phyloP scores from a whole-genome alignment of 2,329 filamentous ascomycete genomes.

The Cordyceps cateniannulata region DNA sequence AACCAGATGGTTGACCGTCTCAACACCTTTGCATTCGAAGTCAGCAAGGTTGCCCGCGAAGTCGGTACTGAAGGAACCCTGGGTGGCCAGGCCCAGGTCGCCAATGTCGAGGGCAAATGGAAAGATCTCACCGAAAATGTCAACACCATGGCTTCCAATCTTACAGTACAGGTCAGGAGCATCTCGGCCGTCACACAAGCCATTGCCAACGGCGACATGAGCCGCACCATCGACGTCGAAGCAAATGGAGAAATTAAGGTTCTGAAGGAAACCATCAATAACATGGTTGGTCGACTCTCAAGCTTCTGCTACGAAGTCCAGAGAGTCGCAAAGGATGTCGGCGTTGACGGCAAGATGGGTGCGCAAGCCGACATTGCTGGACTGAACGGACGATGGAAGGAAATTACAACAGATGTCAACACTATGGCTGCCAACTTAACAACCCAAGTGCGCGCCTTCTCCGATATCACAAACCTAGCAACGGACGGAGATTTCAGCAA shows the following conservation, averaged over 20 bases:
- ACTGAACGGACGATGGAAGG: constrained; percentile 92
- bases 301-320: constrained; percentile 97
- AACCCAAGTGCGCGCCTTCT: constrained; percentile 94
- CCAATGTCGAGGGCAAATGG: constrained; percentile 96
- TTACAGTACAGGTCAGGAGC: constrained; percentile 64
- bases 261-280: constrained; percentile 93
- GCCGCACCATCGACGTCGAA: constrained; percentile 89
- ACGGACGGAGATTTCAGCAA: constrained; percentile 97
- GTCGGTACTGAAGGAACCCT: constrained; percentile 94
- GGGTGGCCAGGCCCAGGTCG: constrained; percentile 87
- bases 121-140: constrained; percentile 91
- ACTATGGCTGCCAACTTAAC: constrained; percentile 79
- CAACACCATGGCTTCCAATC: constrained; percentile 67
- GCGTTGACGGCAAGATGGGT: constrained; percentile 97
- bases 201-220: constrained; percentile 93
- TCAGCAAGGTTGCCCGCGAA: constrained; percentile 90
- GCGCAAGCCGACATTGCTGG: constrained; percentile 92
- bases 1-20: constrained; percentile 98
- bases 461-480: constrained; percentile 95
- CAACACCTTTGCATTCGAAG: constrained; percentile 91
- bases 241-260: constrained; percentile 92
- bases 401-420: constrained; percentile 95
- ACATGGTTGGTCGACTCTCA: constrained; percentile 94
- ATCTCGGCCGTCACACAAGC: constrained; percentile 93
- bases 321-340: constrained; percentile 90